A percentile compares a stretch with the other conserved stretches of the same genome.
Conservation (phyloP, 2,329 filamentous ascomycete species). For the Hymenoscyphus infarciens region DNA sequence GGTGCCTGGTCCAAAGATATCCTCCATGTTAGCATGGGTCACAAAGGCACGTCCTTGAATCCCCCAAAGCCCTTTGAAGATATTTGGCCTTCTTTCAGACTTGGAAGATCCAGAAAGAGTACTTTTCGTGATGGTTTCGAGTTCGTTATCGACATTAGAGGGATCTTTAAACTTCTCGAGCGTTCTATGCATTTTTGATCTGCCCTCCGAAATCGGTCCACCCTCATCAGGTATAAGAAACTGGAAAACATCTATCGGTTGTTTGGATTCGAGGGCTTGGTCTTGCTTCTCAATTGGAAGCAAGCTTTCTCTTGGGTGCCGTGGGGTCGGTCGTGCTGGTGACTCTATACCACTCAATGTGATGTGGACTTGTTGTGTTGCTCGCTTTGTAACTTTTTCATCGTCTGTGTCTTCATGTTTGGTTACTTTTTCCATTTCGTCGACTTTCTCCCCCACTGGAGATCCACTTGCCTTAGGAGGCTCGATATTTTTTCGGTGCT, state of each 20-base stretch:
- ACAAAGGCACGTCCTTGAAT: background rate
- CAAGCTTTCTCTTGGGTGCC: background rate
- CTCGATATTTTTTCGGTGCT: background rate
- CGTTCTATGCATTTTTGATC: background rate
- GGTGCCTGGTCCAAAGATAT: background rate
- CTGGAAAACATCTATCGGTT: background rate
- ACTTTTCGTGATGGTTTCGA: background rate
- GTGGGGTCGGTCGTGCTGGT: background rate
- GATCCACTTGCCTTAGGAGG: no score
- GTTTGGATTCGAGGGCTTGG: background rate
- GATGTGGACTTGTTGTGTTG: background rate
- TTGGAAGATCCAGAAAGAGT: background rate
- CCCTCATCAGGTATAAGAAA: background rate
- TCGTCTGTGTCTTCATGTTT: no score
- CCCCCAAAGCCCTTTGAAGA: background rate
- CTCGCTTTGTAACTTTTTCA: background rate
- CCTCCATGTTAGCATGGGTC: background rate
- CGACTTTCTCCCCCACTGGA: no score
- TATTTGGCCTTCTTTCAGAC: background rate
- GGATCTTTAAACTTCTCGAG: background rate
- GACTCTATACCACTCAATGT: background rate
- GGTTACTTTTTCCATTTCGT: no score
- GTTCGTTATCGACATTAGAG: background rate
- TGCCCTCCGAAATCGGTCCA: background rate
- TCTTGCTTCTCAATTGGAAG: background rate